phyloP scores from a whole-genome alignment of 78 protist genomes.

The Paulinella micropora region DNA sequence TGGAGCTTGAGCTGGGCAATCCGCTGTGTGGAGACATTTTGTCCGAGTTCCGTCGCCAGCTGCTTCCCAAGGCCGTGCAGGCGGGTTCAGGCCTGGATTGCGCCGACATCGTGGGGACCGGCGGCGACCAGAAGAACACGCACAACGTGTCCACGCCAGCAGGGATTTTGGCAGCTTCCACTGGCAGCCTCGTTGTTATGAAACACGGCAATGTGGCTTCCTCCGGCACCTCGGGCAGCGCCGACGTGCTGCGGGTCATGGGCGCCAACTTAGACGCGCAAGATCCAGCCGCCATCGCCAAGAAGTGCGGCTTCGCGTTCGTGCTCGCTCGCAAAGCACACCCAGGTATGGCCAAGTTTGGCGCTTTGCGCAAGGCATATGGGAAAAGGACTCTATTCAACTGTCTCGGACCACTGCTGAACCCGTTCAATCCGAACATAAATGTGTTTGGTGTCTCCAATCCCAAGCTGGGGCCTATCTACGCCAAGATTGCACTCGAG shows the following conservation, averaged over 20 bases:
- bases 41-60: too few relatives aligned
- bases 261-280: constrained; percentile 13
- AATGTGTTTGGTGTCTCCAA: constrained; percentile 10
- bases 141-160: constrained; percentile 37
- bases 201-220: constrained; percentile 37
- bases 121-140: constrained; percentile 39
- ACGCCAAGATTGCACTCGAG: too few relatives aligned
- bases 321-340: constrained; percentile 26
- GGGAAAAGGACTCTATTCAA: constrained; percentile 32
- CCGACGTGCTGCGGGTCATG: constrained; percentile 25
- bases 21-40: too few relatives aligned
- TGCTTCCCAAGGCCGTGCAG: too few relatives aligned
- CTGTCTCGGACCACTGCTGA: constrained; percentile 26
- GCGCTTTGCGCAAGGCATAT: background rate
- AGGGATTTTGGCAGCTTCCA: constrained; percentile 13
- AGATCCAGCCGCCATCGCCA: background rate
- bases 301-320: constrained; percentile 13
- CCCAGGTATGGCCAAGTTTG: constrained; percentile 17
- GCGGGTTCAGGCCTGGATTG: too few relatives aligned
- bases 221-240: constrained; percentile 10
- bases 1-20: too few relatives aligned
- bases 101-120: constrained; percentile 46
- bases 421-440: constrained; percentile 9
- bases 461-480: background rate
- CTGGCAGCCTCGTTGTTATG: constrained; percentile 12